Base-by-base conservation (phyloP, 371 early-diverging fungal species). In the Batkoa obscura region DNA sequence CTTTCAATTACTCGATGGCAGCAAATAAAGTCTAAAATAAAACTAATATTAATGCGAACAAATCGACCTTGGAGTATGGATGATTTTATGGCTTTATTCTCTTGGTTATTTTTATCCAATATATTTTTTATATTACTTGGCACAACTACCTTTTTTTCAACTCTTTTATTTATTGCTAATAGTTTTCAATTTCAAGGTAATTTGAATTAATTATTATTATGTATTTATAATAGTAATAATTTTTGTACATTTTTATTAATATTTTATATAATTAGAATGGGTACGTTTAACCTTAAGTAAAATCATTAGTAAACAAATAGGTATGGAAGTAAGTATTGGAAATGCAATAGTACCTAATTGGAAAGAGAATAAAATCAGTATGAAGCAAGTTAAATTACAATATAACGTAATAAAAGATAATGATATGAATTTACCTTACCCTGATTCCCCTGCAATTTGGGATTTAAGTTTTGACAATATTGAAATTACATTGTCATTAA, bases 281-380 rank as follows among this genome's bases (percentile, higher is more conserved):
- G 71, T 91, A 49, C 84, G 90, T 5, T 72, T 74, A 50, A 69
- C 73, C 35, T 72, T 96, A 32, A 78, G 88, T 32, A 70, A 79
- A 47, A 87, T 85, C 63, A 66, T 96, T 0, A 84, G 89, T 0
- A 73, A 79, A 2, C 75, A 80, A 0, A 87, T 90, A 0, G 94
- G 94, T 0, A 80, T 84, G 38, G 78, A 80, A 1, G 83, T 96
- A 36, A 74, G 74, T 1, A 90, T 94, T 59, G 94, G 90, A 47
- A 82, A 87, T 1, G 90, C 91, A 3, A 88, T 94, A 55, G 76
- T 85, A 3, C 97, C 97, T 2, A 84, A 84, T 41, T 96, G 94
- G 94, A 76, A 83, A 54, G 83, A 83, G 23, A 93, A 94, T 5
- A 78, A 81, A 23, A 92, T 96, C 50, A 71, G 84, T 5, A 74